Base-by-base conservation (phyloP, 2,329 filamentous ascomycete species). In the Arthroderma sp. region DNA sequence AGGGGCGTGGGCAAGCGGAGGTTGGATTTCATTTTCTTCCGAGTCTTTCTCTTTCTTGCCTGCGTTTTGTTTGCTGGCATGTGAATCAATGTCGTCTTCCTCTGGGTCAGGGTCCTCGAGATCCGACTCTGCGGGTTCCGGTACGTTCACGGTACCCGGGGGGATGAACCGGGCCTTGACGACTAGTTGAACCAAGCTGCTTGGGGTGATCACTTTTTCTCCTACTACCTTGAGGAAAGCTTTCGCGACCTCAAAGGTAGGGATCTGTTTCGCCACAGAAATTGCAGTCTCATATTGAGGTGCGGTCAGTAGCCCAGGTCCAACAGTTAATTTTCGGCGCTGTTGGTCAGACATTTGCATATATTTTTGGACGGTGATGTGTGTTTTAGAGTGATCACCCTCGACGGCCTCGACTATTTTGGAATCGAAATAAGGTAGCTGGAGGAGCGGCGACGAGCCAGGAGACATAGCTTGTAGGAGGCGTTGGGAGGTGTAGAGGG, bases 141-240 rank as follows among this genome's bases (percentile, higher is more conserved):
- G 87, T 5, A 94, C 71, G 43, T 83, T 72, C 27, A 76, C 74
- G 52, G 78, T 81, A 38, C 88, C 89, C 3, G 91, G 88, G 4
- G 91, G 91, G 40, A 96, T 80, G 59, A 96, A 83, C 45, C 91
- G 86, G 30, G 84, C 87, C 71, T 98, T 98, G 61, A 98, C 79
- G 42, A 98, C 86, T 29, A 98, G 81, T 50, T 88, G 89, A 22
- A 96, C 89, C 33, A 98, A 75, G 46, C 87, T 94, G 47, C 83
- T 85, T 5, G 91, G 88, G 30, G 89, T 94, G 58, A 98, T 85
- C 62, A 82, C 83, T 53, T 83, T 85, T 67, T 98, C 93, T 59
- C 91, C 91, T 43, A 86, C 81, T 38, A 98, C 93, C 72, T 98
- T 98, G 78, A 98, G 98, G 67, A 94, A 98, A 5, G 87, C 85